Conservation (phyloP, 2,329 filamentous ascomycete genomes). For the Aspergillus luchuensis region DNA sequence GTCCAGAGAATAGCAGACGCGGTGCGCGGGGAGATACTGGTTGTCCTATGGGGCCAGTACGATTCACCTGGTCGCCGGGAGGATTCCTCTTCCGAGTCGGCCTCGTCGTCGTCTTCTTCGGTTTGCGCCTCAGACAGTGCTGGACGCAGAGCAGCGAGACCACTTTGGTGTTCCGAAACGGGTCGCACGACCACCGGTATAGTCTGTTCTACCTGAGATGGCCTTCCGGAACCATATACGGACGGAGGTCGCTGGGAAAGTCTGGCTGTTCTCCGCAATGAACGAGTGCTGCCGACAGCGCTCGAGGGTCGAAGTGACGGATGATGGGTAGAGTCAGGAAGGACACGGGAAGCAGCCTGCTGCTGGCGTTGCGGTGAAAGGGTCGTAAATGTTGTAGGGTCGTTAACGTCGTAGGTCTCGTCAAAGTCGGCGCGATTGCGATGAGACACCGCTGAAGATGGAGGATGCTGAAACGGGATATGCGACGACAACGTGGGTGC, state of each 20-base stretch:
- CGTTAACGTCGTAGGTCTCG: slow-evolving; percentile 59
- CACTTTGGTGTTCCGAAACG: slow-evolving; percentile 20
- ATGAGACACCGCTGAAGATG: slow-evolving; percentile 47
- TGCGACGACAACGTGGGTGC: slow-evolving; percentile 37
- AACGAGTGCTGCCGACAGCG: slow-evolving; percentile 55
- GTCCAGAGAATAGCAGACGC: slow-evolving; percentile 89
- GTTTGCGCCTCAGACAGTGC: slow-evolving; percentile 39
- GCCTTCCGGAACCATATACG: slow-evolving; percentile 42
- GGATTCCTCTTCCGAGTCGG: slow-evolving; percentile 34
- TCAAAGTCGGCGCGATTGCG: slow-evolving; percentile 46
- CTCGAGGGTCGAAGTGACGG: slow-evolving; percentile 52
- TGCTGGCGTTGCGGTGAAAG: slow-evolving; percentile 50
- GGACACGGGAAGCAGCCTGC: slow-evolving; percentile 44
- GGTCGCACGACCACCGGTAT: slow-evolving; percentile 31
- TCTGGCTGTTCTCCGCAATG: slow-evolving; percentile 56
- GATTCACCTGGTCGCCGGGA: slow-evolving; percentile 42
- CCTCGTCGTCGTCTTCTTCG: slow-evolving; percentile 30
- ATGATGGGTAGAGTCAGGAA: slow-evolving; percentile 47
- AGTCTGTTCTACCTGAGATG: slow-evolving; percentile 28
- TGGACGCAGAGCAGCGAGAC: slow-evolving; percentile 28
- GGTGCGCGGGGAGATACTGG: slow-evolving; percentile 77
- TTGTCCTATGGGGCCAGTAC: slow-evolving; percentile 54
- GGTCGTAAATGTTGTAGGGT: slow-evolving; percentile 49
- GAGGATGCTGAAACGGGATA: slow-evolving; percentile 23
- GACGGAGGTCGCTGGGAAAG: slow-evolving; percentile 47